Percentiles rank a stretch among this genome's conserved stretches.
phyloP scores from a whole-genome alignment of 1,139 yeast genomes.

The Arxiozyma bovina region DNA sequence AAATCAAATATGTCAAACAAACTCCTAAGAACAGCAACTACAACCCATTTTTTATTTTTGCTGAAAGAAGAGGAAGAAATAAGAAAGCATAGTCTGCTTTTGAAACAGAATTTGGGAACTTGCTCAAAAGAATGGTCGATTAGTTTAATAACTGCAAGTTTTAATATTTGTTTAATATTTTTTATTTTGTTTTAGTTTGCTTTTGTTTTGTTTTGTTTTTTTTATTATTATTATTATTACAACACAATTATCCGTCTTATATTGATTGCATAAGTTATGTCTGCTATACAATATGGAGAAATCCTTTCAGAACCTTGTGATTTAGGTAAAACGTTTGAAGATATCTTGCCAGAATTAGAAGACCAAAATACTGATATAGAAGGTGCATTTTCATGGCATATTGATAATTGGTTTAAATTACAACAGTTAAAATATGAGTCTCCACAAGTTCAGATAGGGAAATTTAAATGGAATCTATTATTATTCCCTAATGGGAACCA shows the following conservation, averaged over 20 bases:
- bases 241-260: not conserved
- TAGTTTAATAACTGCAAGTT: not conserved
- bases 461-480: conserved; percentile 62
- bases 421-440: conserved; percentile 40
- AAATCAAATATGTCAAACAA: not conserved
- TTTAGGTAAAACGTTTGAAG: conserved; percentile 24
- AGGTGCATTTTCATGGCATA: conserved; percentile 59
- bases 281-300: conserved; percentile 10
- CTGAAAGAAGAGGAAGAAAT: not conserved
- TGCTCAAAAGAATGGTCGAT: not conserved
- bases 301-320: conserved; percentile 18
- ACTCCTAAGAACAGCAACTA: not conserved
- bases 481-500: conserved; percentile 71
- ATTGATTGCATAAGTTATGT: not conserved
- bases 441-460: conserved; percentile 55
- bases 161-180: not conserved
- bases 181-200: no score
- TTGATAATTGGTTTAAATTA: conserved; percentile 53
- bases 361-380: conserved; percentile 32
- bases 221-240: no score
- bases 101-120: not conserved
- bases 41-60: not conserved
- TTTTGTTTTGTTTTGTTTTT: no score
- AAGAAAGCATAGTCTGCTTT: no score
- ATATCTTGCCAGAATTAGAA: conserved; percentile 29